Evolutionary conservation across 179 eudicot species (phyloP), one percentile per base, ranked within the genome.

Genomic region (Heliamphora pulchella): DNA sequence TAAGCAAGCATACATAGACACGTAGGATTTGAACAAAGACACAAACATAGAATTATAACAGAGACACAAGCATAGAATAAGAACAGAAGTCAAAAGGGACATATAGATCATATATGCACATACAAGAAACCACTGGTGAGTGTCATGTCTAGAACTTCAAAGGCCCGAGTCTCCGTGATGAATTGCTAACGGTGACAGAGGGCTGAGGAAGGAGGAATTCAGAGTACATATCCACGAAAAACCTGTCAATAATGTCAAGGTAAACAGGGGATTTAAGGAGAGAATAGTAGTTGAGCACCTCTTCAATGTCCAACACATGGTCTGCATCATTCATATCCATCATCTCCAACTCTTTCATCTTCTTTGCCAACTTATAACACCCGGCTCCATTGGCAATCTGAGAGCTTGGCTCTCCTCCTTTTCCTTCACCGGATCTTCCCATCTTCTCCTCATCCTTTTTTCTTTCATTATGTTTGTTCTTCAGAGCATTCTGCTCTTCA

Each of bases 121-220:
- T 59, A 50, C 9, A 8, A 53, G 62, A 59, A 46, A 41, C 5
- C 39, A 73, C 66, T 13, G 47, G n/a, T 71, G 9, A 39, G 17
- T 41, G 68, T 41, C n/a, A 53, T n/a, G 48, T 80, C 76, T 82
- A 84, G 75, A 80, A 13, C 81, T 84, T 84, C 74, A 85, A 8
- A 75, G 89, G 76, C 13, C 85, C 87, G 7, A 91, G 85, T 61
- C 88, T 86, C 73, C 88, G 82, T 80, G 86, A 84, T 57, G 93
- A 87, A 74, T 79, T 79, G 70, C 75, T 76, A 18, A 84, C 67
- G 70, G 81, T 83, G 70, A 75, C 72, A 2, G 87, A 81, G 18
- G 90, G 86, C 80, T 84, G 83, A 8, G 94, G 90, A 31, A 86
- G 69, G 67, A 78, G 62, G 81, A 85, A 91, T 44, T 94, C 98